Evolutionary conservation across 495 filamentous ascomycete species (phyloP).

Genomic region (Sporormia fimetaria): DNA sequence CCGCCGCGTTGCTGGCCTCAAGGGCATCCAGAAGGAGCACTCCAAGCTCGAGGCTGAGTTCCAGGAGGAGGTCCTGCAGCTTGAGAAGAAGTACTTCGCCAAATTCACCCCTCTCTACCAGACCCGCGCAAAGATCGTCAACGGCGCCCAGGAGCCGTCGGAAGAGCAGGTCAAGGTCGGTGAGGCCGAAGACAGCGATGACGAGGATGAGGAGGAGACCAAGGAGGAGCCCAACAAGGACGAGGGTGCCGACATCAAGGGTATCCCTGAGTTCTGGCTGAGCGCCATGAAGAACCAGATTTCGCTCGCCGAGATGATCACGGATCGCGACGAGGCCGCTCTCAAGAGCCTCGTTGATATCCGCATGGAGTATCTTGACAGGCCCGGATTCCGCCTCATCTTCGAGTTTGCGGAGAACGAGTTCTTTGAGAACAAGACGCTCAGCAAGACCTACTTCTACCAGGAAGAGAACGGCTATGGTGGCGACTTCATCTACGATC

Average conservation of each 20-base stretch:
- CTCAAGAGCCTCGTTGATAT: slow-evolving; percentile 88
- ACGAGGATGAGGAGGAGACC: slow-evolving; percentile 45
- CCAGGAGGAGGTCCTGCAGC: slow-evolving; percentile 91
- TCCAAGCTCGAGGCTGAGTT: slow-evolving; percentile 95
- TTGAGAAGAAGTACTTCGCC: slow-evolving; percentile 98
- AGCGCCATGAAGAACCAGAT: slow-evolving; percentile 99
- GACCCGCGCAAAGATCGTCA: slow-evolving; percentile 87
- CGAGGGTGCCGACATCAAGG: slow-evolving; percentile 41
- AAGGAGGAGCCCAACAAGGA: slow-evolving; percentile 45
- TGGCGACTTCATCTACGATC: slow-evolving; percentile 99
- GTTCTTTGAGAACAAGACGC: slow-evolving; percentile 90
- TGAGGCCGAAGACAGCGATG: slow-evolving; percentile 65
- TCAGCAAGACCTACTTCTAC: slow-evolving; percentile 98
- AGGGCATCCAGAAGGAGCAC: slow-evolving; percentile 98
- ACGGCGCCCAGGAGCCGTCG: slow-evolving; percentile 75
- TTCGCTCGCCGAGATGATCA: slow-evolving; percentile 94
- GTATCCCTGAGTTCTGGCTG: slow-evolving; percentile 98
- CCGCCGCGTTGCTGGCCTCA: slow-evolving; percentile 84
- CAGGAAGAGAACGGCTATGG: slow-evolving; percentile 97
- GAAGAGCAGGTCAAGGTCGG: slow-evolving; percentile 77
- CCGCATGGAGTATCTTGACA: slow-evolving; percentile 97
- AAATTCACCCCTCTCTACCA: slow-evolving; percentile 97
- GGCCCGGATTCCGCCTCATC: slow-evolving; percentile 93
- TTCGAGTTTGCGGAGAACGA: slow-evolving; percentile 94
- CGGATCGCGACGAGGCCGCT: slow-evolving; percentile 86